Percentiles rank a stretch among this genome's conserved stretches.
phyloP scores from a whole-genome alignment of 129 eudicot species.

The Apium graveolens region DNA sequence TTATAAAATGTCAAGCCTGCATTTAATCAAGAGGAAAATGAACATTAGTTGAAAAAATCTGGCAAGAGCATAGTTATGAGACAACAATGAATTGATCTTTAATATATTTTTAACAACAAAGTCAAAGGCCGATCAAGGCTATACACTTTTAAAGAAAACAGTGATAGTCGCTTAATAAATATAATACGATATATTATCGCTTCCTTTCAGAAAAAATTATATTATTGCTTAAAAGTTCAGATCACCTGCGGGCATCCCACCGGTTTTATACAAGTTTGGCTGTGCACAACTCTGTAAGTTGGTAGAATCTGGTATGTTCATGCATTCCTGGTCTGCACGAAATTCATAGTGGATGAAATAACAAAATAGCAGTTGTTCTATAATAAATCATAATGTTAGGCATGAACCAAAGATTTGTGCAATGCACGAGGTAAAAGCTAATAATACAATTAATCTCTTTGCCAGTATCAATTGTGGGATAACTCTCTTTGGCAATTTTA shows the following conservation, averaged over 20 bases:
- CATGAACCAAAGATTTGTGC: background rate
- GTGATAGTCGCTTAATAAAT: too few species aligned
- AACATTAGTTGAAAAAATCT: background rate
- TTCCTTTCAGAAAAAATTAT: too few species aligned
- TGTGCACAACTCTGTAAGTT: slow-evolving; percentile 19
- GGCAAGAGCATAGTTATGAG: background rate
- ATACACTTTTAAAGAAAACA: too few species aligned
- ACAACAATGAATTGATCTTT: slow-evolving; percentile 30
- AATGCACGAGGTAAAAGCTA: background rate
- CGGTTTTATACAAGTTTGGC: slow-evolving; percentile 30
- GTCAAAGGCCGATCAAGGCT: too few species aligned
- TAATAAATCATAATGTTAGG: background rate
- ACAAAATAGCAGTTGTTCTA: background rate
- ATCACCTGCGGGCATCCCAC: slow-evolving; percentile 38
- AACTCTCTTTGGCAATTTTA: background rate
- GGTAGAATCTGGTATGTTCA: slow-evolving; percentile 24
- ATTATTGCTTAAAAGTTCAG: background rate
- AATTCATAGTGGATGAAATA: background rate
- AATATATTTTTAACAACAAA: background rate
- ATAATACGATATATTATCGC: too few species aligned
- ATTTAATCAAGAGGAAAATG: slow-evolving; percentile 1
- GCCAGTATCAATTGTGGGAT: background rate
- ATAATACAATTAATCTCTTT: background rate
- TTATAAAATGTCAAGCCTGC: slow-evolving; percentile 48
- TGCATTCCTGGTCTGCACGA: slow-evolving; percentile 31